phyloP scores from a whole-genome alignment of 2,329 filamentous ascomycete species.

The Alternaria metachromatica region DNA sequence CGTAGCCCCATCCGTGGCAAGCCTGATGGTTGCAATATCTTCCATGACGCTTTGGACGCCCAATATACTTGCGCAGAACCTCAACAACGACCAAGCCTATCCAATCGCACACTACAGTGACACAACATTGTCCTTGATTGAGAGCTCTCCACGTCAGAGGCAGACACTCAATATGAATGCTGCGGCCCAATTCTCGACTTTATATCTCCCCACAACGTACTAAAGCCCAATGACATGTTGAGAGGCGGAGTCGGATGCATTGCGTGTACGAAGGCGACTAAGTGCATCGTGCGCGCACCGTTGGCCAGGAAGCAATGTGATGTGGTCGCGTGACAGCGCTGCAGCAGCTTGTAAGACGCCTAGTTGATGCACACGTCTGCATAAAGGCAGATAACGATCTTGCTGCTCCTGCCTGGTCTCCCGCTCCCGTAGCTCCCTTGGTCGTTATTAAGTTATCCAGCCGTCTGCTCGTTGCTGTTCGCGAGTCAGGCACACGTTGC shows the following conservation, averaged over 20 bases:
- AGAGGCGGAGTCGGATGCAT: conserved; percentile 46
- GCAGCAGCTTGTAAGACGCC: conserved; percentile 30
- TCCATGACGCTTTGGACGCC: background rate
- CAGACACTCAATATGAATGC: background rate
- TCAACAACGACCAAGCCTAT: background rate
- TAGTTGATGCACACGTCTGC: conserved; percentile 5
- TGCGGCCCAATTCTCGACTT: background rate
- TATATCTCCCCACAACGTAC: background rate
- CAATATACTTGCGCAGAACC: background rate
- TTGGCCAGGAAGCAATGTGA: conserved; percentile 22
- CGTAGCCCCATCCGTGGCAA: background rate
- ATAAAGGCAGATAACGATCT: conserved; percentile 12
- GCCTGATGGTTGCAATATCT: background rate
- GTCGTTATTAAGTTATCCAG: background rate
- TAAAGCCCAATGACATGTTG: conserved; percentile 32
- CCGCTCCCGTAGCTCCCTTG: background rate
- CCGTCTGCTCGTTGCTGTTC: background rate
- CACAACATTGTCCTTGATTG: background rate
- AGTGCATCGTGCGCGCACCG: conserved; percentile 39
- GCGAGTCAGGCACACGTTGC: conserved; percentile 14
- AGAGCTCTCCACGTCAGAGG: background rate
- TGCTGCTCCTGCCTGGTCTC: background rate
- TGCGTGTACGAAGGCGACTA: conserved; percentile 41
- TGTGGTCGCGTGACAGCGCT: conserved; percentile 43
- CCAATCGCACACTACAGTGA: background rate